phyloP scores from a whole-genome alignment of 225 moss, liverwort and hornwort genomes.

The Physcomitrellopsis africana region DNA sequence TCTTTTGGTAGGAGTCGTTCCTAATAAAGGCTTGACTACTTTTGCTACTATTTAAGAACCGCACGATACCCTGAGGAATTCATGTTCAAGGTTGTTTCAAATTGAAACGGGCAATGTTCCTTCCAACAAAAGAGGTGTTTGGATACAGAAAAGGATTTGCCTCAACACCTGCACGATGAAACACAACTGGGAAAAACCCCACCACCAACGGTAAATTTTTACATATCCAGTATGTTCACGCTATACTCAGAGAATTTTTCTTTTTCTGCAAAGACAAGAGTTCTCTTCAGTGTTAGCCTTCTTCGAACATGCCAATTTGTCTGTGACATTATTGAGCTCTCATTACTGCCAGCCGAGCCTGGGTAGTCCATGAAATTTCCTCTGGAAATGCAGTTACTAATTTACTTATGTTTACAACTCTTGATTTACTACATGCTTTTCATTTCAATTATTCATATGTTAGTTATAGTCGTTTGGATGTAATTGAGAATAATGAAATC shows the following conservation, averaged over 20 bases:
- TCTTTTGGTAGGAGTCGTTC: neutral
- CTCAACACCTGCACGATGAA: conserved; percentile 8
- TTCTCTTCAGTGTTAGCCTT: neutral
- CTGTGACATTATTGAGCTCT: too few relatives aligned
- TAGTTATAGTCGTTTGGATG: neutral
- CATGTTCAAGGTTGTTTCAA: conserved; percentile 1
- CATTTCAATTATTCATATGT: too few relatives aligned
- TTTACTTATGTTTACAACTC: neutral
- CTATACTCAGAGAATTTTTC: too few relatives aligned
- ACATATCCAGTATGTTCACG: neutral
- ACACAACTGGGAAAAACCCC: neutral
- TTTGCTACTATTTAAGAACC: too few relatives aligned
- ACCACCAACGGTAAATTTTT: neutral
- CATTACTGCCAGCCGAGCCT: too few relatives aligned
- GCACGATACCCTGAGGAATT: too few relatives aligned
- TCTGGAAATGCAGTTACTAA: neutral
- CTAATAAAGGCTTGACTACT: neutral
- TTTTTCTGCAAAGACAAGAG: neutral
- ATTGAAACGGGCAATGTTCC: neutral
- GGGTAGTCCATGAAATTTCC: too few relatives aligned
- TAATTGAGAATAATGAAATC: neutral
- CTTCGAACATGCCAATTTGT: too few relatives aligned
- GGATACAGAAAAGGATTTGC: conserved; percentile 33
- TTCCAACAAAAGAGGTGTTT: neutral
- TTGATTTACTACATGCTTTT: neutral